phyloP scores from a whole-genome alignment of 192 early-diverging fungal species.

The Thamnidium elegans region DNA sequence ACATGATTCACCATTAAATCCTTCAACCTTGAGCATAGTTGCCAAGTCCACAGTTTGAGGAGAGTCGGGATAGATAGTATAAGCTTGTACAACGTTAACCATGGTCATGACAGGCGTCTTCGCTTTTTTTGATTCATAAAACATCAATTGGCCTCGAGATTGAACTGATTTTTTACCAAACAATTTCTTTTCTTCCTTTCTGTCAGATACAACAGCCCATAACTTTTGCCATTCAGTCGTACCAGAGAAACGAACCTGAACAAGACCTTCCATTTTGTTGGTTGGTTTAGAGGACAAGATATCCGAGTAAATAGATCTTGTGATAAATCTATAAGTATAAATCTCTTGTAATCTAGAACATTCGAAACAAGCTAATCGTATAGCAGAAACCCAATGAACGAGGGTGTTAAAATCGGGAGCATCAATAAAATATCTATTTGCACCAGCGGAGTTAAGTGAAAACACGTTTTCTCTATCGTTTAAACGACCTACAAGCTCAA shows the following conservation, averaged over 20 bases:
- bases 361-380: constrained; percentile 75
- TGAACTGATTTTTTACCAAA: constrained; percentile 42
- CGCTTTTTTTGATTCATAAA: constrained; percentile 50
- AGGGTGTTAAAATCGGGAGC: constrained; percentile 50
- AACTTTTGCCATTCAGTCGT: constrained; percentile 46
- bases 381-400: constrained; percentile 61
- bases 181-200: constrained; percentile 45
- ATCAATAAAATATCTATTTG: constrained; percentile 65
- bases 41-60: constrained; percentile 39
- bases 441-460: constrained; percentile 65
- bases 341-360: constrained; percentile 71
- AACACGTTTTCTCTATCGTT: constrained; percentile 53
- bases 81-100: constrained; percentile 53
- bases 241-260: constrained; percentile 54
- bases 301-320: constrained; percentile 42
- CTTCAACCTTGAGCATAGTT: constrained; percentile 41
- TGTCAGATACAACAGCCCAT: constrained; percentile 53
- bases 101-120: constrained; percentile 49
- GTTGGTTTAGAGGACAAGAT: constrained; percentile 40
- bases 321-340: constrained; percentile 60
- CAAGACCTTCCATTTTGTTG: constrained; percentile 51
- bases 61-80: constrained; percentile 53
- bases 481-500: constrained; percentile 56
- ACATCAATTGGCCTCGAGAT: constrained; percentile 47
- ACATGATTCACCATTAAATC: constrained; percentile 9